Base-by-base conservation (phyloP, 257 asterid genomes). In the Solanum chiquidenum region DNA sequence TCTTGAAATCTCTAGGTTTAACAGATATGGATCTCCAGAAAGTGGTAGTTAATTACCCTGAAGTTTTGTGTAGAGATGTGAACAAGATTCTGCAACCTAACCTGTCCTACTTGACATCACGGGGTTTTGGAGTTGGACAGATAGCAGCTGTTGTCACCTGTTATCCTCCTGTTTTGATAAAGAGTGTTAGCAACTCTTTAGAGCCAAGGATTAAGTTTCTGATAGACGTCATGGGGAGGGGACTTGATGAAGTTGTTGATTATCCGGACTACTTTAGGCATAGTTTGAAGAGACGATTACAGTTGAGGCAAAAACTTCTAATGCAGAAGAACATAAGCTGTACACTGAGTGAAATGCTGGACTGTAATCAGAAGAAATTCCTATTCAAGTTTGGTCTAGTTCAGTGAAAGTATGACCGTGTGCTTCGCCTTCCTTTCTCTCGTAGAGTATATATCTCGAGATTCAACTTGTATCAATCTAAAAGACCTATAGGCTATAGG, bases 331-430 rank as follows among this genome's bases (percentile, higher is more conserved):
- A 94, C 52, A 37, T 96, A 72, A 86, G 38, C 52, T 94, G 98
- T 94, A 94, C 95, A 87, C 92, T 96, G 98, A 95, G 96, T 87
- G 99, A 97, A 42, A 95, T 97, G 98, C 89, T 97, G 91, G 96
- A 94, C 29, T 97, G 98, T 92, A 95, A 95, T 90, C 96, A 95
- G 89, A 92, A 90, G 93, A 95, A 94, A 87, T 97, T 97, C 89
- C 88, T 90, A 12, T 42, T 92, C 87, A 97, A 92, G 92, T 95
- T 97, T 89, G 98, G 96, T 76, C 60, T 93, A 64, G 92, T 90
- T 37, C 88, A 92, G 91, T 87, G 88, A 84, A 80, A 29, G 68
- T 46, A 44, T 27, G 40, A 29, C 40, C 85, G 2, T 29, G 40
- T 80, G 60, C 25, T 29, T 49, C 55, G 18, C 42, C 29, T 49